Percentiles rank a stretch among this genome's conserved stretches.
Evolutionary conservation across 2,329 filamentous ascomycete species (phyloP).

Genomic region (Myotisia sp.): DNA sequence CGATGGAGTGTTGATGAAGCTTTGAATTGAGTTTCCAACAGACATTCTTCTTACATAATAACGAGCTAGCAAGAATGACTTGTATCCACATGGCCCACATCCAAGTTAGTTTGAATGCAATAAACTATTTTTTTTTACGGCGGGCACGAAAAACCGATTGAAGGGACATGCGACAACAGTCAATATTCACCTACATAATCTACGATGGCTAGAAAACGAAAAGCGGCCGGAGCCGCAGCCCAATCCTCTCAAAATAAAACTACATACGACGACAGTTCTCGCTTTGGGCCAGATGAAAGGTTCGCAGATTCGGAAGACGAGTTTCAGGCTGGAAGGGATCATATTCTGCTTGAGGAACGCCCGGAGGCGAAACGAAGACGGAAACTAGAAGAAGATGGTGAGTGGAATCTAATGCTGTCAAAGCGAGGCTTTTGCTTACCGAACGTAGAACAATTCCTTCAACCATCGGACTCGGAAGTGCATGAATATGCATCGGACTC

Average conservation of each 20-base stretch:
- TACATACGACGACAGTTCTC: constrained; percentile 20
- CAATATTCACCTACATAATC: too few relatives aligned
- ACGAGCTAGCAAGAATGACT: too few relatives aligned
- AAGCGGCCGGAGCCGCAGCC: constrained; percentile 45
- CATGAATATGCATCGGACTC: constrained; percentile 35
- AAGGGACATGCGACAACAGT: too few relatives aligned
- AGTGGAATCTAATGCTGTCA: background rate
- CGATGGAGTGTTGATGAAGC: too few relatives aligned
- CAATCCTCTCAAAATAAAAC: constrained; percentile 23
- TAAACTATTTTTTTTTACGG: too few relatives aligned
- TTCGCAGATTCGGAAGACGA: constrained; percentile 91
- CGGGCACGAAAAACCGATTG: too few relatives aligned
- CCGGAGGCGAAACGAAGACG: constrained; percentile 64
- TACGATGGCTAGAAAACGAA: constrained; percentile 49
- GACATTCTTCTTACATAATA: too few relatives aligned
- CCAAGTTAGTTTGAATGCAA: too few relatives aligned
- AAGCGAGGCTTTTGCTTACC: constrained; percentile 12
- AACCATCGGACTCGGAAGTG: constrained; percentile 50
- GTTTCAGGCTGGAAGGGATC: constrained; percentile 75
- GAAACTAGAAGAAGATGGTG: constrained; percentile 52
- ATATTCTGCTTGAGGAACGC: constrained; percentile 70
- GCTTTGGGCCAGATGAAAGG: constrained; percentile 45
- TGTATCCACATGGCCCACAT: too few relatives aligned
- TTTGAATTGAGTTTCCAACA: too few relatives aligned
- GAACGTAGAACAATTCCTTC: constrained; percentile 39